Percentiles rank a stretch among this genome's conserved stretches.
These are phyloP conservation scores for Leccinum subrobustum DNA, from an alignment of 1,284 basidiomycete species.

Conservation along the genomic window DNA sequence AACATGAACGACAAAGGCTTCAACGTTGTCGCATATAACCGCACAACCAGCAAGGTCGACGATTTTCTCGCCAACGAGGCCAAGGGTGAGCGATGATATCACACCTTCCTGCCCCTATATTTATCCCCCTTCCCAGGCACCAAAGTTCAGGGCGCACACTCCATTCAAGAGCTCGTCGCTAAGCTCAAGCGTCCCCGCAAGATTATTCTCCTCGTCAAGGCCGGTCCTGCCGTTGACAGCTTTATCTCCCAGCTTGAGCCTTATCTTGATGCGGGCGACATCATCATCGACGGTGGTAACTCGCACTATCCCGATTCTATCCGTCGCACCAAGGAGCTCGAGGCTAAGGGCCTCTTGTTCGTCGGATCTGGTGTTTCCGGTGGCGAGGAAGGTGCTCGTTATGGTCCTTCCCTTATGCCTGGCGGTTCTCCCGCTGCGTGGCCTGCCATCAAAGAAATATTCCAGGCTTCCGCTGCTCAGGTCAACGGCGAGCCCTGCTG, in stretches of 20 bases:
- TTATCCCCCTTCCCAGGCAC: slow-evolving; percentile 60
- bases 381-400: slow-evolving; percentile 97
- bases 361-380: slow-evolving; percentile 99
- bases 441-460: slow-evolving; percentile 97
- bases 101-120: slow-evolving; percentile 13
- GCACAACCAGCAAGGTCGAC: slow-evolving; percentile 96
- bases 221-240: slow-evolving; percentile 74
- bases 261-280: slow-evolving; percentile 77
- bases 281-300: slow-evolving; percentile 99
- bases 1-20: slow-evolving; percentile 99
- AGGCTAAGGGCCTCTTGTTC: slow-evolving; percentile 92
- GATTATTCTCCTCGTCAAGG: slow-evolving; percentile 97
- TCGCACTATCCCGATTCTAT: slow-evolving; percentile 99
- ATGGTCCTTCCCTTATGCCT: slow-evolving; percentile 99
- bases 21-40: slow-evolving; percentile 96
- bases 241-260: slow-evolving; percentile 75
- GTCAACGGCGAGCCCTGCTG: slow-evolving; percentile 97
- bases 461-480: slow-evolving; percentile 97
- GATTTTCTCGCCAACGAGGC: slow-evolving; percentile 95
- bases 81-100: slow-evolving; percentile 68
- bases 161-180: slow-evolving; percentile 83
- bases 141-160: slow-evolving; percentile 93
- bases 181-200: slow-evolving; percentile 85
- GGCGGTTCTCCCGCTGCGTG: slow-evolving; percentile 94
- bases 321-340: slow-evolving; percentile 91